These are phyloP conservation scores for Shiraia sp. DNA, from an alignment of 2,329 filamentous ascomycete genomes.

Conservation along the genomic window DNA sequence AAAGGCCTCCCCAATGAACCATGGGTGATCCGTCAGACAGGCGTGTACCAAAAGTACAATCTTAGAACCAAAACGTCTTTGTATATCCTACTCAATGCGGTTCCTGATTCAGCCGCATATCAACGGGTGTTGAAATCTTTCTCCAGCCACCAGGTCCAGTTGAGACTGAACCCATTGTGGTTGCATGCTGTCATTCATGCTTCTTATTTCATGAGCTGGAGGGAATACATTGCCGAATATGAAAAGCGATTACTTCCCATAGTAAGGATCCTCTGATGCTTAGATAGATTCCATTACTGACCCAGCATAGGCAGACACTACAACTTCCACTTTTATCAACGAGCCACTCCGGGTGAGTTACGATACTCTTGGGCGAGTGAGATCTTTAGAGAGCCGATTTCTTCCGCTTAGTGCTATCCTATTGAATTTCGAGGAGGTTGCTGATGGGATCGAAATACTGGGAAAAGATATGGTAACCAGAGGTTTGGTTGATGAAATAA, in stretches of 20 bases:
- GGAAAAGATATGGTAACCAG: background rate
- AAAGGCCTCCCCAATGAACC: constrained; percentile 18
- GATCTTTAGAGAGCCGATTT: constrained; percentile 22
- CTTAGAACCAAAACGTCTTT: constrained; percentile 17
- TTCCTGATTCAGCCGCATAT: constrained; percentile 16
- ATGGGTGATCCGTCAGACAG: constrained; percentile 39
- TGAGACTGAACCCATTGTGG: constrained; percentile 19
- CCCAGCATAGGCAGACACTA: constrained; percentile 1
- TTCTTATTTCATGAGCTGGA: constrained; percentile 35
- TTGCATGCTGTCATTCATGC: constrained; percentile 33
- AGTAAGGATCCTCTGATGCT: constrained; percentile 6
- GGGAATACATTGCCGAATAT: constrained; percentile 29
- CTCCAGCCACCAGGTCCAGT: background rate
- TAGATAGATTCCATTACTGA: background rate
- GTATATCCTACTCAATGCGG: constrained; percentile 33
- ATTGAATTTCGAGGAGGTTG: constrained; percentile 1
- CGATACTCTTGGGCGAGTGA: constrained; percentile 14
- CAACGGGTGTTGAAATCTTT: constrained; percentile 4
- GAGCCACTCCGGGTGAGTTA: constrained; percentile 20
- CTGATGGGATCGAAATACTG: background rate
- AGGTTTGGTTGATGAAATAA: background rate
- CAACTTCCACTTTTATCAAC: constrained; percentile 17
- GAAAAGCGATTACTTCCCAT: constrained; percentile 28
- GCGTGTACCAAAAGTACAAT: constrained; percentile 37
- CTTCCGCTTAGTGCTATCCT: constrained; percentile 21